Evolutionary conservation across 2,329 filamentous ascomycete genomes (phyloP).

Genomic region (Colletotrichum cuscutae): DNA sequence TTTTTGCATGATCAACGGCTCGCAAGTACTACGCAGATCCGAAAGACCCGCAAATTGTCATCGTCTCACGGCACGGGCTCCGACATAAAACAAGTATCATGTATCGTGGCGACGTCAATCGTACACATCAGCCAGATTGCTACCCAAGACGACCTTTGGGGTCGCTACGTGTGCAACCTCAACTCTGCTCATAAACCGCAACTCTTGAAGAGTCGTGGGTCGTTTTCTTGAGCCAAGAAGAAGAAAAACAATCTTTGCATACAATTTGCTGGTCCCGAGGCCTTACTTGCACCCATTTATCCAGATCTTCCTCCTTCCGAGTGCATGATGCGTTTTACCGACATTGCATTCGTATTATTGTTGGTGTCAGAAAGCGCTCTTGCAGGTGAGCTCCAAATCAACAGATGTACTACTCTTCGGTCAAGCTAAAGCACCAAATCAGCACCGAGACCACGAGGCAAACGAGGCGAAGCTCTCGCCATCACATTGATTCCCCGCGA

Average conservation of each 20-base stretch:
- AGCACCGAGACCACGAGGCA: slow-evolving; percentile 10
- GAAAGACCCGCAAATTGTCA: slow-evolving; percentile 24
- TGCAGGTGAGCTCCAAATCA: background rate
- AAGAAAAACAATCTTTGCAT: background rate
- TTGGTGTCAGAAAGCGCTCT: background rate
- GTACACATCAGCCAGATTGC: background rate
- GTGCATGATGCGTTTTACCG: background rate
- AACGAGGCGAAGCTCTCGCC: slow-evolving; percentile 16
- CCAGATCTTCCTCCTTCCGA: too few relatives aligned
- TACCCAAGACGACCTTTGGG: background rate
- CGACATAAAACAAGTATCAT: slow-evolving; percentile 28
- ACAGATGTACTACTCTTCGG: too few relatives aligned
- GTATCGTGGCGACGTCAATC: background rate
- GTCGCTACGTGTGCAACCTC: background rate
- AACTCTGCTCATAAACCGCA: background rate
- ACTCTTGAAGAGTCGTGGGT: background rate
- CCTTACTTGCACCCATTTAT: too few relatives aligned
- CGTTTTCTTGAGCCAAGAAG: background rate
- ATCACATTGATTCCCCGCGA: slow-evolving; percentile 1
- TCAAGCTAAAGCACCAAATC: background rate
- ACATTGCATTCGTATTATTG: background rate
- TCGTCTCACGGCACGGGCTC: slow-evolving; percentile 29
- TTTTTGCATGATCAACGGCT: slow-evolving; percentile 8
- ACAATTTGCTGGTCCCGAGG: too few relatives aligned
- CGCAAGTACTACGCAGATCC: background rate